phyloP scores from a whole-genome alignment of 331 rosid species.

The Pyrus hybrid region DNA sequence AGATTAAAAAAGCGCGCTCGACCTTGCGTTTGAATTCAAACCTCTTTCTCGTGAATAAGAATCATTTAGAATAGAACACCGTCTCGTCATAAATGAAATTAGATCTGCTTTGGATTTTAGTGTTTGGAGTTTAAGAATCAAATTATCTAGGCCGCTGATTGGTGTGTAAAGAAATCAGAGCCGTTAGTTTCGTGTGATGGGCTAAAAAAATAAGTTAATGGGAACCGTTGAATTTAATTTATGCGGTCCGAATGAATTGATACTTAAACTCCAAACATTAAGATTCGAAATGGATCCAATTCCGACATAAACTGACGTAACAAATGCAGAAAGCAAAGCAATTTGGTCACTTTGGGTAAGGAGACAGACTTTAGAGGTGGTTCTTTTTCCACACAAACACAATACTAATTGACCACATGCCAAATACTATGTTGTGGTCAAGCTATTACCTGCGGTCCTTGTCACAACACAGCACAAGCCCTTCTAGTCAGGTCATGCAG shows the following conservation, averaged over 20 bases:
- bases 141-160: too few relatives aligned
- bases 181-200: rapidly evolving
- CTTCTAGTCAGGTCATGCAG: not conserved
- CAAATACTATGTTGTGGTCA: not conserved
- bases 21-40: too few relatives aligned
- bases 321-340: too few relatives aligned
- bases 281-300: too few relatives aligned
- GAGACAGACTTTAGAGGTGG: not conserved
- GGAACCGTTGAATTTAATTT: too few relatives aligned
- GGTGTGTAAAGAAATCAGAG: too few relatives aligned
- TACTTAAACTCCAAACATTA: rapidly evolving
- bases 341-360: not conserved
- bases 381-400: not conserved
- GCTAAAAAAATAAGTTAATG: too few relatives aligned
- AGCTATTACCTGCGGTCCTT: not conserved
- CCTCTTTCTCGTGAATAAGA: too few relatives aligned
- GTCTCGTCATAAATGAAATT: too few relatives aligned
- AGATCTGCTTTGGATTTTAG: rapidly evolving
- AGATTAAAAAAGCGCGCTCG: too few relatives aligned
- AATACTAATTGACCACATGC: not conserved
- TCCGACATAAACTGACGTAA: too few relatives aligned
- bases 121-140: rapidly evolving
- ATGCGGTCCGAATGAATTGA: rapidly evolving
- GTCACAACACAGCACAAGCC: not conserved
- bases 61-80: too few relatives aligned